Evolutionary conservation across 495 filamentous ascomycete genomes (phyloP).

Genomic region (Immersiella caudata): DNA sequence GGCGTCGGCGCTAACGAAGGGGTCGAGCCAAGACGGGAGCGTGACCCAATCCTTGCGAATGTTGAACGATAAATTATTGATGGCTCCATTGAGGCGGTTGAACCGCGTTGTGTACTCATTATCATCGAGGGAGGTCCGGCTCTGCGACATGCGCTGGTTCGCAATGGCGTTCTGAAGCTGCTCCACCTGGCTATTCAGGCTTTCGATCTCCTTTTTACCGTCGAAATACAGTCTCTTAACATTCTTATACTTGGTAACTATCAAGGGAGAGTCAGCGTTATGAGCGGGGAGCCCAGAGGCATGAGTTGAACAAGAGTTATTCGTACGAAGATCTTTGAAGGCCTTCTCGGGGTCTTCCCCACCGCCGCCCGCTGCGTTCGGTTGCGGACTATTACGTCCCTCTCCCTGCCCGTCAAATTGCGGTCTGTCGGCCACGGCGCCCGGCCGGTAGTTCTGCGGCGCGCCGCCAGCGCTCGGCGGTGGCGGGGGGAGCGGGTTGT

Average conservation of each 20-base stretch:
- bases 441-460: slow-evolving; percentile 46
- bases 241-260: slow-evolving; percentile 95
- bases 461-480: slow-evolving; percentile 40
- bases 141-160: slow-evolving; percentile 91
- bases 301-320: not conserved
- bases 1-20: slow-evolving; percentile 81
- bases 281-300: not conserved
- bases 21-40: slow-evolving; percentile 76
- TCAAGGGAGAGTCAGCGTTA: not conserved
- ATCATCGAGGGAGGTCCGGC: slow-evolving; percentile 92
- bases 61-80: slow-evolving; percentile 92
- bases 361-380: slow-evolving; percentile 50
- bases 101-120: slow-evolving; percentile 92
- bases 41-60: slow-evolving; percentile 90
- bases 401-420: slow-evolving; percentile 44
- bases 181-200: slow-evolving; percentile 85
- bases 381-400: slow-evolving; percentile 64
- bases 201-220: slow-evolving; percentile 85
- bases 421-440: slow-evolving; percentile 39
- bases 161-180: slow-evolving; percentile 95
- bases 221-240: slow-evolving; percentile 98
- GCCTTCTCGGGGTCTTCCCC: slow-evolving; percentile 56
- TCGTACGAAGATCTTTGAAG: slow-evolving; percentile 69
- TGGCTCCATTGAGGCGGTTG: slow-evolving; percentile 88
- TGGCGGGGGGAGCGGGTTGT: slow-evolving; percentile 46